A percentile compares a stretch with the other conserved stretches of the same genome.
These are phyloP conservation scores for Syzygium aromaticum DNA, from an alignment of 345 rosid species.

Conservation along the genomic window DNA sequence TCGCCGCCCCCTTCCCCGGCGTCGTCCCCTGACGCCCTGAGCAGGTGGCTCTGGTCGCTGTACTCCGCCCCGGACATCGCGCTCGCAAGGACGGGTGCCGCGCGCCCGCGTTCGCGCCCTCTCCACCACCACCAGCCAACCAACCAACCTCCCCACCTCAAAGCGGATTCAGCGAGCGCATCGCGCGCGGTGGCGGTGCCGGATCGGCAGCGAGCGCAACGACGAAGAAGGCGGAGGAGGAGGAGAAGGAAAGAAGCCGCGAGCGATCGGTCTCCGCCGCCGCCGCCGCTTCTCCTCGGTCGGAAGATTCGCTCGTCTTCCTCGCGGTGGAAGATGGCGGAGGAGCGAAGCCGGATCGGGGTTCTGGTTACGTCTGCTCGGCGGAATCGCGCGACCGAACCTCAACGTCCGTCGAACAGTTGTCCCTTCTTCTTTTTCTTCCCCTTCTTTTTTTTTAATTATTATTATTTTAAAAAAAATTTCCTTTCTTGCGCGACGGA, in stretches of 20 bases:
- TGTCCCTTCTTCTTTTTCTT: neutral
- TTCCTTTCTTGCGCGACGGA: neutral
- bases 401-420: neutral
- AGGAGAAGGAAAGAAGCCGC: neutral
- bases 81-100: too few species aligned
- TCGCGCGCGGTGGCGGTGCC: neutral
- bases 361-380: neutral
- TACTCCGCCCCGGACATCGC: slow-evolving; percentile 11
- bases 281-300: neutral
- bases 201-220: neutral
- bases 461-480: neutral
- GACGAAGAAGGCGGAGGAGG: neutral
- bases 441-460: too few species aligned
- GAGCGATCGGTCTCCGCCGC: neutral
- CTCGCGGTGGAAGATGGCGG: neutral
- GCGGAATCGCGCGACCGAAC: neutral
- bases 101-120: neutral
- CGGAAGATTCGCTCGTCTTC: neutral
- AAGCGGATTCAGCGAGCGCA: neutral
- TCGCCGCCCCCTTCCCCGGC: neutral
- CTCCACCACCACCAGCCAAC: neutral
- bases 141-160: neutral
- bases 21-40: slow-evolving; percentile 1
- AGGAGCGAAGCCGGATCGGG: neutral
- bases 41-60: slow-evolving; percentile 16